Base-by-base conservation (phyloP, 306 rosid species). In the Rosa lucieae region DNA sequence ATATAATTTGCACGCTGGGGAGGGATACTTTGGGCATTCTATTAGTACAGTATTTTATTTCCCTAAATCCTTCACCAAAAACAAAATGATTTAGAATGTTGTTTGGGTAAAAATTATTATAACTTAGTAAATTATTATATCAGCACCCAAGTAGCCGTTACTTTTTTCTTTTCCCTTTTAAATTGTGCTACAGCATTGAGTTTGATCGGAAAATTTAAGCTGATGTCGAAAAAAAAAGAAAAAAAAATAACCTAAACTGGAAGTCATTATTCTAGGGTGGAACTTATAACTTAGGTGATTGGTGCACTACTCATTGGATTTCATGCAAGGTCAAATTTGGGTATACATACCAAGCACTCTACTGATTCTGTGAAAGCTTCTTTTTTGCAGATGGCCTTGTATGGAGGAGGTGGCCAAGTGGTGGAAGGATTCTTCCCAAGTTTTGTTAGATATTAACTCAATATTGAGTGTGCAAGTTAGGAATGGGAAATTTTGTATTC, bases 361-460 rank as follows among this genome's bases (percentile, higher is more conserved):
- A 26, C 49, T 48, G 59, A 55, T 47, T 32, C 56, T 48, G n/a
- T 21, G 12, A 67, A 55, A 70, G 62, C 17, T 58, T 72, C 11
- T 32, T 61, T 10, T 79, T 72, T 72, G 77, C 72, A 79, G 82
- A 48, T 58, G 82, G 46, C n/a, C 37, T 35, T 21, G 40, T 55
- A 10, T 17, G 7, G 68, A 68, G 32, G 32, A 29, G 81, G 29
- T 14, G 40, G 69, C 44, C 11, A 14, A 52, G 77, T 8, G 70
- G 76, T 14, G 29, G 72, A 62, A 46, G 63, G 26, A 29, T 78
- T 70, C 70, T 58, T 70, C 49, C 47, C 61, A 20, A 71, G 49
- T 79, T 79, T 79, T 79, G 72, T 71, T 20, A 5, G 32, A 29
- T 29, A 0, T 29, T 29, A 29, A 29, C 32, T 29, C 12, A 59